These are phyloP conservation scores for Podospora appendiculata DNA, from an alignment of 495 filamentous ascomycete genomes.

Conservation along the genomic window DNA sequence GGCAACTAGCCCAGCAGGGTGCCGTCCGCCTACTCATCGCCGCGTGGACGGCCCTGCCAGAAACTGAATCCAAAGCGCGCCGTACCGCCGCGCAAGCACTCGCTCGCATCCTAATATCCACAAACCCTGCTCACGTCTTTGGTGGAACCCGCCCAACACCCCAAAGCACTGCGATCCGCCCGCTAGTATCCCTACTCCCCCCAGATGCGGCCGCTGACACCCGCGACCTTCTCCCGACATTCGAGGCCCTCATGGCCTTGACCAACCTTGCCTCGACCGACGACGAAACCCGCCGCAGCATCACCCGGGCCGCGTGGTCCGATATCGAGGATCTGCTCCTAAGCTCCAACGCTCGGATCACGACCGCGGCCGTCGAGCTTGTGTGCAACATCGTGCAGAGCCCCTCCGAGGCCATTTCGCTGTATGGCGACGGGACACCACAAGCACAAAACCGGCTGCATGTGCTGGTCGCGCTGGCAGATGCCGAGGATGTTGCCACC, in stretches of 20 bases:
- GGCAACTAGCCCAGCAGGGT: constrained; percentile 81
- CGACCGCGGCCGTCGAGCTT: constrained; percentile 78
- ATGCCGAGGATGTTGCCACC: constrained; percentile 73
- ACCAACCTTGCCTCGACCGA: constrained; percentile 85
- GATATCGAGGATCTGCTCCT: constrained; percentile 78
- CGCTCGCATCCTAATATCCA: constrained; percentile 85
- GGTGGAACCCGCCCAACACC: constrained; percentile 64
- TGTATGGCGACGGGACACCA: constrained; percentile 57
- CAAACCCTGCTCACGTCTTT: constrained; percentile 81
- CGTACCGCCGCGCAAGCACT: constrained; percentile 73
- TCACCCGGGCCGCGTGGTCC: constrained; percentile 63
- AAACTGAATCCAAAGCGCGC: constrained; percentile 41
- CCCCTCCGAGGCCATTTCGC: constrained; percentile 56
- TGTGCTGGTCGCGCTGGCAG: constrained; percentile 77
- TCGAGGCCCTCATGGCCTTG: constrained; percentile 83
- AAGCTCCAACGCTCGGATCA: constrained; percentile 64
- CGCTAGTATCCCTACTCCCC: constrained; percentile 63
- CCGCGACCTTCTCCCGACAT: constrained; percentile 77
- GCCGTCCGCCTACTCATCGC: constrained; percentile 76
- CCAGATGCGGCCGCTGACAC: constrained; percentile 52
- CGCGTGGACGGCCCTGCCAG: constrained; percentile 51
- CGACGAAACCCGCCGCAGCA: constrained; percentile 58
- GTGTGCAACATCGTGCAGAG: constrained; percentile 85
- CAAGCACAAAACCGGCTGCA: constrained; percentile 66
- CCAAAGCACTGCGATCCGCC: constrained; percentile 67